Evolutionary conservation across 1,284 basidiomycete species (phyloP).

Genomic region (Boletus semigastroideus): DNA sequence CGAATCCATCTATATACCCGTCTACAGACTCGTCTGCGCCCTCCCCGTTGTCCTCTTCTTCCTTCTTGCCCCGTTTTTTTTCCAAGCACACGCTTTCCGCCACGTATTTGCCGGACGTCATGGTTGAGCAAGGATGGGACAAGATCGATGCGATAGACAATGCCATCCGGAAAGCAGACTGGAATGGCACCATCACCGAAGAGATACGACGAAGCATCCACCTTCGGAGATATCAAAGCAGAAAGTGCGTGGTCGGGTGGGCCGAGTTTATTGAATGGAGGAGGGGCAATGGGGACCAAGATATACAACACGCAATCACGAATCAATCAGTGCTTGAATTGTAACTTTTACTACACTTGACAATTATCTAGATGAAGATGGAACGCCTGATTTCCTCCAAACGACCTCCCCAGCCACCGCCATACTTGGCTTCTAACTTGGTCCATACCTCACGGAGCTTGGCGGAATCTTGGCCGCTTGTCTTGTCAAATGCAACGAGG

Average conservation of each 20-base stretch:
- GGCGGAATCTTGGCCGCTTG: slow-evolving; percentile 48
- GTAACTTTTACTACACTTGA: slow-evolving; percentile 11
- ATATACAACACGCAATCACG: slow-evolving; percentile 21
- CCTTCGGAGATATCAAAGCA: slow-evolving; percentile 86
- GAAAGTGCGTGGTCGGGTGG: slow-evolving; percentile 69
- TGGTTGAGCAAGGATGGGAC: slow-evolving; percentile 91
- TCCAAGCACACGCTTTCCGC: slow-evolving; percentile 72
- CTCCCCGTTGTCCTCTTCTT: slow-evolving; percentile 67
- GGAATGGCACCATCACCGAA: slow-evolving; percentile 80
- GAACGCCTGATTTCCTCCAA: slow-evolving; percentile 40
- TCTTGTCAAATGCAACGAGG: slow-evolving; percentile 56
- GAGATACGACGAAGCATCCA: slow-evolving; percentile 76
- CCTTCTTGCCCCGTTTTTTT: slow-evolving; percentile 53
- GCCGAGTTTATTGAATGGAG: slow-evolving; percentile 80
- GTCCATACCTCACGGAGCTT: slow-evolving; percentile 55
- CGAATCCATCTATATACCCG: slow-evolving; percentile 66
- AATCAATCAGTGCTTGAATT: slow-evolving; percentile 1
- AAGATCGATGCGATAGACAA: slow-evolving; percentile 87
- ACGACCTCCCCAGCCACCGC: slow-evolving; percentile 48
- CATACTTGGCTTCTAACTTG: slow-evolving; percentile 53
- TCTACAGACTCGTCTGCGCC: slow-evolving; percentile 53
- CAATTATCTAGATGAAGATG: slow-evolving; percentile 28
- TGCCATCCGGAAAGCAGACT: slow-evolving; percentile 92
- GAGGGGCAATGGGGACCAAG: slow-evolving; percentile 41
- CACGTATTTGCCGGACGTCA: slow-evolving; percentile 94